Percentiles rank a stretch among this genome's conserved stretches.
These are phyloP conservation scores for Wickerhamiella azyma DNA, from an alignment of 805 yeast species.

Conservation along the genomic window DNA sequence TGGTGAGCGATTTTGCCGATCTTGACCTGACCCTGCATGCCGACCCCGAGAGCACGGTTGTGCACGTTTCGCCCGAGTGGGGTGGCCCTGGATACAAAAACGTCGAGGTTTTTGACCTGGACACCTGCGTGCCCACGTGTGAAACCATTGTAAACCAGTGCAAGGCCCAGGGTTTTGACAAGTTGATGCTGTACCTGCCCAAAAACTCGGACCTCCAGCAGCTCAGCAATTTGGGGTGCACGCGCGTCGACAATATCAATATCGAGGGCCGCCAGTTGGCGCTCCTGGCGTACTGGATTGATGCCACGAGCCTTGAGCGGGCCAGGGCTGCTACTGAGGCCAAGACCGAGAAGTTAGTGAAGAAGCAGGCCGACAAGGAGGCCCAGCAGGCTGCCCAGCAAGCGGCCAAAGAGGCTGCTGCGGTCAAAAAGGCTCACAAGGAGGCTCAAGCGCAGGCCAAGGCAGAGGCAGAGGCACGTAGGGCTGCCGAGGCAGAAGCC, in stretches of 20 bases:
- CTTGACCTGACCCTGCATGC: constrained; percentile 13
- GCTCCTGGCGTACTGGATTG: background rate
- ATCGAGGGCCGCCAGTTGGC: background rate
- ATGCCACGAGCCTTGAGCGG: background rate
- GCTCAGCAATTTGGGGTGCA: constrained; percentile 13
- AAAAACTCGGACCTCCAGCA: constrained; percentile 14
- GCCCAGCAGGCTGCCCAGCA: no score
- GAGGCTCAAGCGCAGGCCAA: no score
- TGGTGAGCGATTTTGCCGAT: constrained; percentile 37
- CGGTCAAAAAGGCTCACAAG: background rate
- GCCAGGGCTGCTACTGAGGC: no score
- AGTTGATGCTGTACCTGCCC: constrained; percentile 14
- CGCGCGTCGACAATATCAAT: constrained; percentile 12
- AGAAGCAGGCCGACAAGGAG: no score
- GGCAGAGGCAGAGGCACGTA: no score
- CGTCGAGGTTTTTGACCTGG: constrained; percentile 13
- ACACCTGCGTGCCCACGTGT: constrained; percentile 15
- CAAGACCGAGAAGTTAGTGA: no score
- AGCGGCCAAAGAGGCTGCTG: no score
- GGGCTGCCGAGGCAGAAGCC: no score
- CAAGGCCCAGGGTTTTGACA: constrained; percentile 6
- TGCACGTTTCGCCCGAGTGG: constrained; percentile 21
- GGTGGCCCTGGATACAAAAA: constrained; percentile 19
- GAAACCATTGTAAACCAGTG: constrained; percentile 10
- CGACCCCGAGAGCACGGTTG: constrained; percentile 11